Base-by-base conservation (phyloP, 1,284 basidiomycete genomes). In the Moniliella sp. region DNA sequence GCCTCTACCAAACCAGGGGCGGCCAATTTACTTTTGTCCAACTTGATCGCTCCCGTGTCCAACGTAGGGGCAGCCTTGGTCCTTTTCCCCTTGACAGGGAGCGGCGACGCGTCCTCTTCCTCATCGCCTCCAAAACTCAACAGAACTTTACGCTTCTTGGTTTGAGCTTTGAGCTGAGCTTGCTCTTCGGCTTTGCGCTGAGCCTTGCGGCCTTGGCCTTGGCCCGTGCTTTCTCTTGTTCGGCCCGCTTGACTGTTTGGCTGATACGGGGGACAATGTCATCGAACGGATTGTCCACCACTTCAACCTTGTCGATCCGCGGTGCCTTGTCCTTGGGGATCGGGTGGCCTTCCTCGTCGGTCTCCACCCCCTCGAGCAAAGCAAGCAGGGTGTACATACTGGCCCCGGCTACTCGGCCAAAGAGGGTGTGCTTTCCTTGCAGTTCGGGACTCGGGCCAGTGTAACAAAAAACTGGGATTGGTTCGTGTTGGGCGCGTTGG, bases 221-320 rank as follows among this genome's bases (percentile, higher is more conserved):
- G 28, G 68, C 67, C 46, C 31, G 14, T 5, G 76, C 76, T 0
- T 72, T 73, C 43, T 76, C 70, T 47, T 78, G 69, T 19, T 73
- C 69, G 0, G 83, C 83, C 35, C 70, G 68, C 40, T 76, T 74
- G 57, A 91, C 84, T 1, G 75, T 78, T 0, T 80, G 81, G 0
- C 88, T 97, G 43, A 93, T 91, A n/a, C 88, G 75, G 1, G 88
- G 86, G 16, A 84, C 70, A 43, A 94, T 88, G 53, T 94, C 84
- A 30, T 75, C 71, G 55, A 91, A 94, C 0, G 88, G 86, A 53
- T 93, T 88, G 36, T 91, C 81, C 10, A 84, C 55, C 34, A 93
- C 79, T 11, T 74, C 71, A 23, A 88, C 68, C 1, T 69, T 71
- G 42, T 74, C 75, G 55, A 97, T 80, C 54, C 79, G 84, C 0